Percentiles rank a stretch among this genome's conserved stretches.
Conservation (phyloP, 2,329 filamentous ascomycete genomes). For the Aspergillus costaricaensis region DNA sequence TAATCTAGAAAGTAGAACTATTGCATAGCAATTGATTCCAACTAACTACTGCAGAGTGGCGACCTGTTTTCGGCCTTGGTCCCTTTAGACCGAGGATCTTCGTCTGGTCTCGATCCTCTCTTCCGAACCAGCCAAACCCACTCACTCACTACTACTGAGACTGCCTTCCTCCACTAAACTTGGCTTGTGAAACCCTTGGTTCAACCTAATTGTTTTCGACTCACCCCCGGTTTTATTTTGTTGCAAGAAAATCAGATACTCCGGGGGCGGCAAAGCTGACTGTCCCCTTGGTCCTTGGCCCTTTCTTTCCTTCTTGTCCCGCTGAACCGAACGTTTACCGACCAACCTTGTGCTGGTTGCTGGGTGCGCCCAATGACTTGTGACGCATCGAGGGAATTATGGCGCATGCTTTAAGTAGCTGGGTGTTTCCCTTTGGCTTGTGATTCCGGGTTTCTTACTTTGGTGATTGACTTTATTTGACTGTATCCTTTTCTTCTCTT, state of each 20-base stretch:
- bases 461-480: neutral
- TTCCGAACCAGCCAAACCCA: conserved; percentile 33
- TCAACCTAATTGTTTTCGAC: conserved; percentile 15
- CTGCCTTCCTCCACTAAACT: neutral
- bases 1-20: neutral
- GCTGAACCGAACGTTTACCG: conserved; percentile 46
- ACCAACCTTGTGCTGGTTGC: conserved; percentile 14
- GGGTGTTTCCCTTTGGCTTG: conserved; percentile 29
- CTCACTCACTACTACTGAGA: too few relatives aligned
- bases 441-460: conserved; percentile 21
- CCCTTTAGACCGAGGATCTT: conserved; percentile 44
- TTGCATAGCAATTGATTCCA: neutral
- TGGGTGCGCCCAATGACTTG: conserved; percentile 13
- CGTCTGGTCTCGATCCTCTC: conserved; percentile 33
- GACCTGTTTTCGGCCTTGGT: neutral
- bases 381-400: conserved; percentile 30
- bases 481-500: neutral
- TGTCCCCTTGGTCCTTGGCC: conserved; percentile 15
- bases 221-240: conserved; percentile 16
- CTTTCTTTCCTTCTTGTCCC: conserved; percentile 31
- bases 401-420: conserved; percentile 37
- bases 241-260: too few relatives aligned
- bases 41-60: conserved; percentile 5
- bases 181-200: conserved; percentile 30
- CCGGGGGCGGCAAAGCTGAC: conserved; percentile 15